These are phyloP conservation scores for Penicillium crystallinum DNA, from an alignment of 495 filamentous ascomycete genomes.

Conservation along the genomic window DNA sequence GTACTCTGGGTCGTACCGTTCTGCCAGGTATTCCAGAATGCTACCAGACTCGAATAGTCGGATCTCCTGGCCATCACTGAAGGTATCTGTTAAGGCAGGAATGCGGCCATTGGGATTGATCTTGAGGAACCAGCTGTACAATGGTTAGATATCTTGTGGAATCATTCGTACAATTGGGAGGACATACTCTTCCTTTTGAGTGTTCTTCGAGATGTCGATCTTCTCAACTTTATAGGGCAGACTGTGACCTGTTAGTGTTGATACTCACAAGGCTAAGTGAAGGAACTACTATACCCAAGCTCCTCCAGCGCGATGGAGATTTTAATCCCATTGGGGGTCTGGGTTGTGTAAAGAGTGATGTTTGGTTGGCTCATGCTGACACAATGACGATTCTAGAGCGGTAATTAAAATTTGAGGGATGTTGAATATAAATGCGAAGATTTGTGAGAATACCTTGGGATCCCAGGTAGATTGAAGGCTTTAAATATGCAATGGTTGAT, in stretches of 20 bases:
- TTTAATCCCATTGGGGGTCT: constrained; percentile 61
- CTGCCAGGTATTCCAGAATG: constrained; percentile 82
- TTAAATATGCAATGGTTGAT: not conserved
- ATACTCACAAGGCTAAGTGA: not conserved
- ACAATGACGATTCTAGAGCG: not conserved
- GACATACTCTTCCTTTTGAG: constrained; percentile 68
- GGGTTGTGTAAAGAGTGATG: constrained; percentile 46
- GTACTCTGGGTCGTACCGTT: constrained; percentile 74
- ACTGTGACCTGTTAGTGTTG: constrained; percentile 22
- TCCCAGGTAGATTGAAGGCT: too few species aligned
- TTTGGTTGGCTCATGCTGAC: constrained; percentile 32
- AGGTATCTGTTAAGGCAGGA: constrained; percentile 80
- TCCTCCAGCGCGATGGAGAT: constrained; percentile 89
- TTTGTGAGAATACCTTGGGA: too few species aligned
- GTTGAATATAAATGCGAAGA: not conserved
- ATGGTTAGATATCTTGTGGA: not conserved
- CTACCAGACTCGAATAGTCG: constrained; percentile 77
- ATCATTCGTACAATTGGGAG: not conserved
- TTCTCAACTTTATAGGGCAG: constrained; percentile 59
- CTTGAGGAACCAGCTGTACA: constrained; percentile 67
- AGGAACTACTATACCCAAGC: constrained; percentile 46
- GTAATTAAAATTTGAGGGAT: not conserved
- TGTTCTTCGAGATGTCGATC: constrained; percentile 66
- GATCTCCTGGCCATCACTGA: constrained; percentile 66
- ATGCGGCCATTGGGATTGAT: constrained; percentile 97